Base-by-base conservation (phyloP, 2,329 filamentous ascomycete genomes). In the Penicillium sp. region DNA sequence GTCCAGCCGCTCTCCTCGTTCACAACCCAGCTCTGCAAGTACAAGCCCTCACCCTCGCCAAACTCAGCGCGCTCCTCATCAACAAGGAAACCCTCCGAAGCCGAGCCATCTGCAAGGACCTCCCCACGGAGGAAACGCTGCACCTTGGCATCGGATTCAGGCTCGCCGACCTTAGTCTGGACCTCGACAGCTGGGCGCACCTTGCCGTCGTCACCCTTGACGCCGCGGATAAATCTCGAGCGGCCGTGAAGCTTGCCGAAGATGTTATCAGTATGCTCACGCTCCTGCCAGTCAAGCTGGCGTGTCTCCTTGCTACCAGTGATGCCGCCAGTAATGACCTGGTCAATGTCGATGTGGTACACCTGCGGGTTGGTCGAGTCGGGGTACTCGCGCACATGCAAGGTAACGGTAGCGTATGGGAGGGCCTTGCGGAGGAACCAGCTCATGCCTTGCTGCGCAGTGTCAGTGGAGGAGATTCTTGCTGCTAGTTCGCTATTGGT, bases 371-470 rank as follows among this genome's bases (percentile, higher is more conserved):
- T 55, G 3, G 55, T 50, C 11, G 72, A 60, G 47, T 71, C 70
- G 27, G 64, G 63, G 64, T 75, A 80, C 65, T 84, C 72, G 58
- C 77, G 80, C 44, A 86, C 67, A 51, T 77, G 66, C 52, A 90
- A 77, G 28, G 80, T 84, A 44, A 95, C 72, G 37, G 81, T 85
- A 26, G 87, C 86, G 26, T 82, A 66, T 57, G 75, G 69, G 66
- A 94, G 81, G 50, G 79, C 81, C 73, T 85, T 89, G 69, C 88
- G 87, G 40, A 78, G 77, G 41, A 90, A 58, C 79, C 80, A 91
- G 67, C 80, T 74, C 50, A 89, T 74, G 63, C 84, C 84, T 75
- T 89, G 86, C 60, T 74, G 50, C 43, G 35, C 6, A 18, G 22
- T 36, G 42, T 55, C 38, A 52, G 53, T 52, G 39, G 35, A 2